Conservation (phyloP, 768 basidiomycete species). For the Austroboletus festivus region DNA sequence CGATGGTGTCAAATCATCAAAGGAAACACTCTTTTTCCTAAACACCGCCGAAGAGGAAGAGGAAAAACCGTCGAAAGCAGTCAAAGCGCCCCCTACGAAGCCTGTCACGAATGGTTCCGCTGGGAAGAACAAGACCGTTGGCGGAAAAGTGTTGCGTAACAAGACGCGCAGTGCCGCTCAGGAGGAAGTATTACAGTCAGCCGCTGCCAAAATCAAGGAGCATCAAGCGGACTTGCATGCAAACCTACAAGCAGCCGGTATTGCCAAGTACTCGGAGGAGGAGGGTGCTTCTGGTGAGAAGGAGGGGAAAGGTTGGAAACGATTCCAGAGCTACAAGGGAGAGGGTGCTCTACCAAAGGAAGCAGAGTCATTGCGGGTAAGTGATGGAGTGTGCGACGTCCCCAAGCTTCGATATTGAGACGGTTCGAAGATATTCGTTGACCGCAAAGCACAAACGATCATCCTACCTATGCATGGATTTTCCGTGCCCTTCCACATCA, state of each 20-base stretch:
- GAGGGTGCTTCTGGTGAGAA: conserved; percentile 72
- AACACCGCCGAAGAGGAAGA: conserved; percentile 56
- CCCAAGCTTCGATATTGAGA: conserved; percentile 7
- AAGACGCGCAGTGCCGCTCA: conserved; percentile 87
- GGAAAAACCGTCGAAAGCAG: conserved; percentile 52
- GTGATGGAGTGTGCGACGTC: conserved; percentile 23
- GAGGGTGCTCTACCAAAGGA: conserved; percentile 88
- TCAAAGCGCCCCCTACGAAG: conserved; percentile 50
- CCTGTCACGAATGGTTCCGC: conserved; percentile 64
- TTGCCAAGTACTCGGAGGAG: conserved; percentile 81
- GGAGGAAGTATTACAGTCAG: conserved; percentile 78
- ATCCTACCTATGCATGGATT: conserved; percentile 92
- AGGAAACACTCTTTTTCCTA: conserved; percentile 87
- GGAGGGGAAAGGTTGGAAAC: conserved; percentile 91
- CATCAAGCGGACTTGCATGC: conserved; percentile 85
- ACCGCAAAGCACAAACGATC: conserved; percentile 86
- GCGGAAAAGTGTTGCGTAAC: conserved; percentile 83
- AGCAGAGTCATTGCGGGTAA: conserved; percentile 73
- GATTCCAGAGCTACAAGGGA: conserved; percentile 95
- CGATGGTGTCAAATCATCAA: conserved; percentile 77
- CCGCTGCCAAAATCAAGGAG: conserved; percentile 73
- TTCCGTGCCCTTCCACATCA: conserved; percentile 97
- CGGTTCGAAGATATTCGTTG: conserved; percentile 72
- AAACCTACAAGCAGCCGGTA: conserved; percentile 71
- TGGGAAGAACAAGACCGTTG: conserved; percentile 69